These are phyloP conservation scores for Carex scoparia DNA, from an alignment of 176 grass and related monocot genomes.

Conservation along the genomic window DNA sequence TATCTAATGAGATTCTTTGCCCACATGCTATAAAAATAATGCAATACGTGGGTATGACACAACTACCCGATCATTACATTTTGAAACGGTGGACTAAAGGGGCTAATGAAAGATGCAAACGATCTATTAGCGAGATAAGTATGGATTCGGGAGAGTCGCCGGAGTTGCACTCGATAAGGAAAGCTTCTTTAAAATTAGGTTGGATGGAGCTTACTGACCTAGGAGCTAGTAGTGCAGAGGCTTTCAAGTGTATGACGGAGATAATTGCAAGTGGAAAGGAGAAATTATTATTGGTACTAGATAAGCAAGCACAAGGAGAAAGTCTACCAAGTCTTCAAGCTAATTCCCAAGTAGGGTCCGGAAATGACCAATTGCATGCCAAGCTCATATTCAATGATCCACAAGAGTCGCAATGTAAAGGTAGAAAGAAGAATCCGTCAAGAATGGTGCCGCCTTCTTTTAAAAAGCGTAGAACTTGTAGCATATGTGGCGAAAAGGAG, in stretches of 20 bases:
- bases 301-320: neutral
- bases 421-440: neutral
- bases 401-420: neutral
- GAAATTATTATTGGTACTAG: neutral
- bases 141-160: neutral
- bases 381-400: neutral
- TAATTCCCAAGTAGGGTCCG: no score
- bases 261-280: neutral
- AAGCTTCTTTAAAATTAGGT: neutral
- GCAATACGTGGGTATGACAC: neutral
- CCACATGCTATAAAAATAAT: no score
- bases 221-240: neutral
- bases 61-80: constrained; percentile 27
- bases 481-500: no score
- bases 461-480: no score
- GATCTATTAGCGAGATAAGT: neutral
- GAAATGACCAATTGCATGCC: no score
- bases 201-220: neutral
- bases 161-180: neutral
- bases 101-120: neutral
- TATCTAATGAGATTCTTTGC: neutral
- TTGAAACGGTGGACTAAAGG: constrained; percentile 33
- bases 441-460: neutral
- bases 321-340: no score
- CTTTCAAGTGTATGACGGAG: no score